phyloP scores from a whole-genome alignment of 2,329 filamentous ascomycete genomes.

The Bipolaris sorokiniana region DNA sequence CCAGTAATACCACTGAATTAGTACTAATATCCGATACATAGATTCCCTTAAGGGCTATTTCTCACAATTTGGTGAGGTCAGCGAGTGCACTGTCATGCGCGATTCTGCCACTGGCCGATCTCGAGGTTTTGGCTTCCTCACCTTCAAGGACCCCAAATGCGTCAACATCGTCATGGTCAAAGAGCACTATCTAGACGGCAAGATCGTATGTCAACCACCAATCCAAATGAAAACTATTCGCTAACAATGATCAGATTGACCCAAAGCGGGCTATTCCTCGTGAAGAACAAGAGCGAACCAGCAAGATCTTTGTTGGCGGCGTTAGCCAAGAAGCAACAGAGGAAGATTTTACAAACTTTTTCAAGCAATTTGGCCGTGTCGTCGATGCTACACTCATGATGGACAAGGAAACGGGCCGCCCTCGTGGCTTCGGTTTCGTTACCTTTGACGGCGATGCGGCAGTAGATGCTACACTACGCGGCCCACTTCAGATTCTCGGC shows the following conservation, averaged over 20 bases:
- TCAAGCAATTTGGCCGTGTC: slow-evolving; percentile 93
- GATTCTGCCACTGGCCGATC: slow-evolving; percentile 93
- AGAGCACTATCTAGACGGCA: slow-evolving; percentile 96
- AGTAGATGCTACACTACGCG: slow-evolving; percentile 86
- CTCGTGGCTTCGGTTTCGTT: slow-evolving; percentile 95
- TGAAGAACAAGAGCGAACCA: slow-evolving; percentile 97
- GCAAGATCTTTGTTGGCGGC: slow-evolving; percentile 98
- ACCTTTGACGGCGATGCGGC: slow-evolving; percentile 96
- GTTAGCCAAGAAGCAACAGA: slow-evolving; percentile 97
- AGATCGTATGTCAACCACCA: slow-evolving; percentile 75
- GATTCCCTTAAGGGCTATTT: slow-evolving; percentile 98
- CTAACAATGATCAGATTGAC: slow-evolving; percentile 74
- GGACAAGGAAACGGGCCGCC: slow-evolving; percentile 98
- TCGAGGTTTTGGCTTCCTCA: slow-evolving; percentile 95
- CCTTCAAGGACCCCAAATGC: slow-evolving; percentile 95
- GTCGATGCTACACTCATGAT: slow-evolving; percentile 99
- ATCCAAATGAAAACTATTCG: slow-evolving; percentile 15
- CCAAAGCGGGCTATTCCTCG: slow-evolving; percentile 96
- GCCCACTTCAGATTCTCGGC: slow-evolving; percentile 87
- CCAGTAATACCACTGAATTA: background rate
- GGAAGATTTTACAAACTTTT: slow-evolving; percentile 94
- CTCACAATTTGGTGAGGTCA: slow-evolving; percentile 94
- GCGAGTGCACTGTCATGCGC: slow-evolving; percentile 99
- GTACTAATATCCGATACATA: slow-evolving; percentile 49
- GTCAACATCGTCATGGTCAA: slow-evolving; percentile 99